Conservation (phyloP, 257 asterid genomes). For the Paulownia fortunei region DNA sequence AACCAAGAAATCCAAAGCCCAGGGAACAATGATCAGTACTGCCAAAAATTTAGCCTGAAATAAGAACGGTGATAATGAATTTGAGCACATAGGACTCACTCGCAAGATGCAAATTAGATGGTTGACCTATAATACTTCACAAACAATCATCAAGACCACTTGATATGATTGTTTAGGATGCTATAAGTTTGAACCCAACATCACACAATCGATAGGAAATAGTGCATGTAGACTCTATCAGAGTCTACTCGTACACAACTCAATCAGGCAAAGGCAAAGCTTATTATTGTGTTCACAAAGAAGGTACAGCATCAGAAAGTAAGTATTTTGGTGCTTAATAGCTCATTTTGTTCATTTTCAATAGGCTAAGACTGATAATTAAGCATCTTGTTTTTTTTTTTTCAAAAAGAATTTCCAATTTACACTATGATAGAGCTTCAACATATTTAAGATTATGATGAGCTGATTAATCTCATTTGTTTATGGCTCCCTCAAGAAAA, state of each 20-base stretch:
- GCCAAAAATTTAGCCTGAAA: slow-evolving; percentile 97
- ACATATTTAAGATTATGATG: slow-evolving; percentile 1
- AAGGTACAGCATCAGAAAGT: slow-evolving; percentile 1
- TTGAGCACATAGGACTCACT: slow-evolving; percentile 24
- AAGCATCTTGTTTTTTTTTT: background rate
- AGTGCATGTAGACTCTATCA: background rate
- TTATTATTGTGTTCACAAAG: background rate
- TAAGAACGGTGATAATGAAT: slow-evolving; percentile 32
- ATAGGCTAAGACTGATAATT: background rate
- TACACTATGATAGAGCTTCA: slow-evolving; percentile 1
- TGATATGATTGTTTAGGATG: background rate
- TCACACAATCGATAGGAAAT: background rate
- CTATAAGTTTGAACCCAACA: slow-evolving; percentile 3
- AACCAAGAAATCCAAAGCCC: slow-evolving; percentile 84
- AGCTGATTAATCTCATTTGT: background rate
- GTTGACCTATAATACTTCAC: slow-evolving; percentile 17
- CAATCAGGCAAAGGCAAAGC: background rate
- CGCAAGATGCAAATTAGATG: slow-evolving; percentile 18
- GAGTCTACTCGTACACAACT: background rate
- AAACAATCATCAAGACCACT: slow-evolving; percentile 10
- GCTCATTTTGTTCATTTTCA: background rate
- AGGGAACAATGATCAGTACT: slow-evolving; percentile 75
- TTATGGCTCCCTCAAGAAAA: background rate
- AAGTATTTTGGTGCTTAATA: background rate
- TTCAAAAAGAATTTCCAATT: background rate